Percentiles rank a stretch among this genome's conserved stretches.
phyloP scores from a whole-genome alignment of 1,284 basidiomycete genomes.

The Cystobasidium pallidum region DNA sequence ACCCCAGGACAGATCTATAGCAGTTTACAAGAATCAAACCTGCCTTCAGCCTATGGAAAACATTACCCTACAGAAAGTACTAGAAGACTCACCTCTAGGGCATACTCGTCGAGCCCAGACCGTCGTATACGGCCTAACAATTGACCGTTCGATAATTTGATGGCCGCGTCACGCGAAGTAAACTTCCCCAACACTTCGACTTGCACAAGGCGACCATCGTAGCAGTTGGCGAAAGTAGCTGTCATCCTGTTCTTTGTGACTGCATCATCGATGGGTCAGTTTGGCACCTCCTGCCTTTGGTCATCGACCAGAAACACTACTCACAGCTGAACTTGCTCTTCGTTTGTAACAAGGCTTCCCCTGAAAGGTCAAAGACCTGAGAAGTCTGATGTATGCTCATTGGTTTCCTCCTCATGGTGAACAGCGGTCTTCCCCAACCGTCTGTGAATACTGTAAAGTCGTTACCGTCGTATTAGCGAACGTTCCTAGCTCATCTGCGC shows the following conservation, averaged over 20 bases:
- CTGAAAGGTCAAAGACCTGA: constrained; percentile 14
- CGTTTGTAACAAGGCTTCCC: constrained; percentile 14
- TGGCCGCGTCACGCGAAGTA: neutral
- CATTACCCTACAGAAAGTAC: neutral
- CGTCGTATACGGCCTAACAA: constrained; percentile 1
- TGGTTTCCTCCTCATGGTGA: constrained; percentile 21
- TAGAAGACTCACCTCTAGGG: neutral
- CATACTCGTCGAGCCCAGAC: neutral
- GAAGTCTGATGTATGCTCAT: constrained; percentile 15
- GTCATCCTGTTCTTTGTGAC: constrained; percentile 32
- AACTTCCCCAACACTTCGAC: constrained; percentile 22
- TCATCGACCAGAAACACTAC: neutral
- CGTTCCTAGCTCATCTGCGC: too few species aligned
- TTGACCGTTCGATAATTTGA: constrained; percentile 1
- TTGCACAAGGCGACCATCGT: neutral
- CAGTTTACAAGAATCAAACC: neutral
- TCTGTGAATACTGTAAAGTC: constrained; percentile 29
- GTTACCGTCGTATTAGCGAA: too few species aligned
- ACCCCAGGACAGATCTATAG: constrained; percentile 24
- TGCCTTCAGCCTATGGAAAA: too few species aligned
- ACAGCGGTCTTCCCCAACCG: constrained; percentile 25
- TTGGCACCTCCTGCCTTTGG: neutral
- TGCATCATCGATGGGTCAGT: neutral
- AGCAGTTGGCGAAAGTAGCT: constrained; percentile 15
- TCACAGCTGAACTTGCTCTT: constrained; percentile 36